Evolutionary conservation across 306 rosid genomes (phyloP).

Genomic region (Prunus armeniaca): DNA sequence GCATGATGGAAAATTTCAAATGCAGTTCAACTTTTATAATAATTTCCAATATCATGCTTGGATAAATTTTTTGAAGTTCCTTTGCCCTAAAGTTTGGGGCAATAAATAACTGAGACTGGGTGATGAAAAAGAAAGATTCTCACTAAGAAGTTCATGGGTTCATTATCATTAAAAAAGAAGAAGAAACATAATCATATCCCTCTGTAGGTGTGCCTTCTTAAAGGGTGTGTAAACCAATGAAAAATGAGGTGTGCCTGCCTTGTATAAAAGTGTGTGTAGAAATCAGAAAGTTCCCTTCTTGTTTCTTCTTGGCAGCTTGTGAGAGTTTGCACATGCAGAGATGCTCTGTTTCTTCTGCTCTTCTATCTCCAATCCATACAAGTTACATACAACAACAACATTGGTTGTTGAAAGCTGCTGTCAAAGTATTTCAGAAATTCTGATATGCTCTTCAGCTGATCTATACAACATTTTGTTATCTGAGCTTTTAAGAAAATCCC

Average conservation of each 20-base stretch:
- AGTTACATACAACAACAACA: neutral
- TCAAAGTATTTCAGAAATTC: neutral
- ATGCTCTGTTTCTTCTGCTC: neutral
- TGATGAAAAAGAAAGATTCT: neutral
- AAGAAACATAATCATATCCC: slow-evolving; percentile 9
- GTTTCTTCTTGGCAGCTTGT: neutral
- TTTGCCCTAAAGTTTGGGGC: neutral
- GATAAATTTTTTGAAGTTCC: no score
- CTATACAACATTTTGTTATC: no score
- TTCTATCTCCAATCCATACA: neutral
- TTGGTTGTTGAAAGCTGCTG: neutral
- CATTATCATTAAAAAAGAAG: neutral
- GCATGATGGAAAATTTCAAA: neutral
- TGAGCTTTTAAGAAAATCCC: neutral
- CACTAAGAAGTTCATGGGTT: neutral
- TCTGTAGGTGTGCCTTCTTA: slow-evolving; percentile 10
- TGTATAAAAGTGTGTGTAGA: neutral
- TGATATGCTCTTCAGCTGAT: neutral
- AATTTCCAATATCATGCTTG: no score
- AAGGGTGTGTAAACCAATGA: neutral
- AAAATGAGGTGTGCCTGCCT: neutral
- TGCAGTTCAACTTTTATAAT: neutral
- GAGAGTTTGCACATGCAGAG: slow-evolving; percentile 8
- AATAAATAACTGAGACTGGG: neutral
- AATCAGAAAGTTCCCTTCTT: neutral